Evolutionary conservation across 345 rosid species (phyloP), one percentile per base, ranked within the genome.

Genomic region (Alliaria petiolata): DNA sequence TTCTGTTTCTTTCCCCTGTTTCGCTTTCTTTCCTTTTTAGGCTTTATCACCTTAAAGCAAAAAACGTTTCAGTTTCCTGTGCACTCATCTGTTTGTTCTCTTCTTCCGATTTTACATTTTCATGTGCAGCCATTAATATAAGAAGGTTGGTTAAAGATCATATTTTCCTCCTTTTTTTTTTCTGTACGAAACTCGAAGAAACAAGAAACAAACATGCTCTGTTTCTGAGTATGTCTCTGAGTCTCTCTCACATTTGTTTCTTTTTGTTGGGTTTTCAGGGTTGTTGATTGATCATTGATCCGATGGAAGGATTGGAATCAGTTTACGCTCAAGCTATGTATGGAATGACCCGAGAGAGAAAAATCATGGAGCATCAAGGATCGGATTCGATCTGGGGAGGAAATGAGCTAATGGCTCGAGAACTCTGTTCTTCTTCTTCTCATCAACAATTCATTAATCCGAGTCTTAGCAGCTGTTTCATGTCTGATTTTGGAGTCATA

Each of bases 261-360:
- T 20, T 30, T 35, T 43, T 45, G 40, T 31, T 50, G 45, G 8
- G 3, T 38, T 13, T 53, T 61, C 40, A 67, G 73, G 45, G 17
- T 64, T 76, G 45, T 56, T 16, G 65, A 63, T 70, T 65, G n/a
- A n/a, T n/a, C n/a, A n/a, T n/a, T n/a, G 67, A 58, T 64, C 68
- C 65, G 26, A 86, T 86, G 95, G 91, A 86, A 71, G 78, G 84
- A 50, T 70, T 86, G 69, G 81, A 74, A 25, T 76, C 84, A 3
- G 79, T 76, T 15, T 76, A 76, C 42, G 66, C 80, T 3, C 80
- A 76, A 76, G 80, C 76, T 55, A 49, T 70, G 42, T 76, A 69
- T 36, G 80, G 75, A 11, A 56, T 22, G 67, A 46, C 6, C 3
- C 7, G 61, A 69, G 75, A 69, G 0, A 46, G 34, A 4, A 64